phyloP scores from a whole-genome alignment of 768 basidiomycete species.

The Lactarius sanguifluus region DNA sequence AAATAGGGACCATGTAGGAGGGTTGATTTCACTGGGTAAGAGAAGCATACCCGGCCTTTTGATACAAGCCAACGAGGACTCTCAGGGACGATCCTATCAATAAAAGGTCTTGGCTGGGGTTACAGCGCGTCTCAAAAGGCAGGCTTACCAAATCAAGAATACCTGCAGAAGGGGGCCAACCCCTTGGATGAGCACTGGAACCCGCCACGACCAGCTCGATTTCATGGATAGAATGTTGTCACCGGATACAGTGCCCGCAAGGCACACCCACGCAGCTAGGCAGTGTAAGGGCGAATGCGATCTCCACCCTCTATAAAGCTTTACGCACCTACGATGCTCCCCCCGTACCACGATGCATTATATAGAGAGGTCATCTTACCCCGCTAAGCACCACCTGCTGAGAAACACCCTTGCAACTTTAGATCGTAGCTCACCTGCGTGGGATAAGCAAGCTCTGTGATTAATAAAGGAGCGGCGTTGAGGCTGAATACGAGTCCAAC shows the following conservation, averaged over 20 bases:
- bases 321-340: slow-evolving; percentile 56
- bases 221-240: slow-evolving; percentile 29
- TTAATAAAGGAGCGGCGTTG: slow-evolving; percentile 61
- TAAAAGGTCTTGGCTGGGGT: background rate
- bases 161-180: slow-evolving; percentile 57
- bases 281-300: background rate
- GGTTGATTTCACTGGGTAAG: background rate
- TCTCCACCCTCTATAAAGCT: slow-evolving; percentile 33
- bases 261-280: slow-evolving; percentile 49
- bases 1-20: background rate
- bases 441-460: slow-evolving; percentile 69
- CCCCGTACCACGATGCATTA: slow-evolving; percentile 75
- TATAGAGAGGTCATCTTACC: slow-evolving; percentile 63
- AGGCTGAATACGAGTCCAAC: slow-evolving; percentile 60
- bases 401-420: background rate
- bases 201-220: slow-evolving; percentile 61
- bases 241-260: slow-evolving; percentile 38
- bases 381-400: slow-evolving; percentile 38
- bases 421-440: slow-evolving; percentile 49
- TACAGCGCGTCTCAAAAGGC: background rate
- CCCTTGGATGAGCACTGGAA: slow-evolving; percentile 64
- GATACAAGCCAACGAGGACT: slow-evolving; percentile 67
- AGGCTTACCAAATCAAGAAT: slow-evolving; percentile 48
- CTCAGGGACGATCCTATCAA: slow-evolving; percentile 60
- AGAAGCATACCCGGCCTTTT: slow-evolving; percentile 49